Base-by-base conservation (phyloP, 2,329 filamentous ascomycete species). In the Fusarium austroafricanum region DNA sequence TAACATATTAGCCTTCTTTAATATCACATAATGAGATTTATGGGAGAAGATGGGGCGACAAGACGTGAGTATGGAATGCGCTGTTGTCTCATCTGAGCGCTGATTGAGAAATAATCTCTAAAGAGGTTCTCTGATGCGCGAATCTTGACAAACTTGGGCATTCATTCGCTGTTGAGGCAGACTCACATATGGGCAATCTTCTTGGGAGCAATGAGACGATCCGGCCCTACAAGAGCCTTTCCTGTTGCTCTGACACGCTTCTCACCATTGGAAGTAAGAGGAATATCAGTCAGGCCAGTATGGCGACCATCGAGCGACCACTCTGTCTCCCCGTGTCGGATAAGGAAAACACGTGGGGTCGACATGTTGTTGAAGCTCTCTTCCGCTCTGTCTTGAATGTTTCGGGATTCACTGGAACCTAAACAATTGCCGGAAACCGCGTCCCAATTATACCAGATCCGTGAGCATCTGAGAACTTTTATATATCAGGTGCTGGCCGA, bases 301-400 rank as follows among this genome's bases (percentile, higher is more conserved):
- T 97, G 93, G 52, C 89, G 86, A 56, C 93, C 94, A 71, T 91
- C 91, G 46, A 97, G 88, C 7, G 92, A 96, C 94, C 94, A 98
- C 83, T 97, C 93, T 6, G 94, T 98, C 82, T 97, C 93, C 80
- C 94, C 95, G 76, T 97, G 94, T 72, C 94, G 92, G 77, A 94
- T 82, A 71, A 96, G 88, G 82, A 95, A 95, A 76, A 92, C 89
- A 53, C 92, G 87, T 3, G 92, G 92, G 3, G 90, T 88, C 21
- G 75, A 61, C 76, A 77, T 77, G 52, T 57, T 45, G 60, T 57
- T 45, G 60, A 56, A 28, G n/a, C 26, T 33, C 5, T 6, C 26
- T 26, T 10, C 10, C 29, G n/a, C n/a, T 51, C 26, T 44, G 17
- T 43, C 29, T 23, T 35, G 46, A 23, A 8, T 18, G 21, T 31